Conservation (phyloP, 2,329 filamentous ascomycete genomes). For the Colletotrichum chlorophyti region DNA sequence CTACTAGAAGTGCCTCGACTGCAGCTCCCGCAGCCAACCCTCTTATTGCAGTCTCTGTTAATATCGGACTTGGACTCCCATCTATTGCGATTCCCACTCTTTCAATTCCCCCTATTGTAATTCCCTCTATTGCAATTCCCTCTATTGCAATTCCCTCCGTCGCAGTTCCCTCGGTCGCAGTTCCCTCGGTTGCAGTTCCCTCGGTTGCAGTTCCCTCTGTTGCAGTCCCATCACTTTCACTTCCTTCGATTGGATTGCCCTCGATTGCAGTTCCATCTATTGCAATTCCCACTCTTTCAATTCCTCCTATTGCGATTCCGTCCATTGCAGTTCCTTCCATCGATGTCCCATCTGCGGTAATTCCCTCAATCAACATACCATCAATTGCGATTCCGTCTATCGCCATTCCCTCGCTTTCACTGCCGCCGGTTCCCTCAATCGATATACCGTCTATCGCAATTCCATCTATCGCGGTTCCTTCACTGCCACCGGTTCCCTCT, state of each 20-base stretch:
- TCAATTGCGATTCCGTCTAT: not conserved
- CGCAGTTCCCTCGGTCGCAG: not conserved
- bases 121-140: not conserved
- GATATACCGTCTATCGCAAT: not conserved
- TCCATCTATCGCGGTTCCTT: not conserved
- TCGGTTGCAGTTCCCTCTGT: not conserved
- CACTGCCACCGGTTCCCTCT: no score
- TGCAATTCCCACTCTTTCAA: not conserved
- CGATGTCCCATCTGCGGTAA: not conserved
- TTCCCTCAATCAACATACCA: not conserved
- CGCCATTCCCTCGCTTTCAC: no score
- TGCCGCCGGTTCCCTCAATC: not conserved
- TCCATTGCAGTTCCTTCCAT: not conserved
- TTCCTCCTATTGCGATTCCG: not conserved
- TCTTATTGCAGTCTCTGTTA: no score
- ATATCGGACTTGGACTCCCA: no score
- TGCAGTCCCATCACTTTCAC: not conserved
- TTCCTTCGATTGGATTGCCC: not conserved
- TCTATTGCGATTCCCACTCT: not conserved
- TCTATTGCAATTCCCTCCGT: not conserved
- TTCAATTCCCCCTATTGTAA: not conserved
- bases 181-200: not conserved
- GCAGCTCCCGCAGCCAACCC: no score
- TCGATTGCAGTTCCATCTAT: not conserved
- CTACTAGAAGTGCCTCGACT: no score